Percentiles rank a stretch among this genome's conserved stretches.
These are phyloP conservation scores for Buddleja alternifolia DNA, from an alignment of 257 asterid species.

Conservation along the genomic window DNA sequence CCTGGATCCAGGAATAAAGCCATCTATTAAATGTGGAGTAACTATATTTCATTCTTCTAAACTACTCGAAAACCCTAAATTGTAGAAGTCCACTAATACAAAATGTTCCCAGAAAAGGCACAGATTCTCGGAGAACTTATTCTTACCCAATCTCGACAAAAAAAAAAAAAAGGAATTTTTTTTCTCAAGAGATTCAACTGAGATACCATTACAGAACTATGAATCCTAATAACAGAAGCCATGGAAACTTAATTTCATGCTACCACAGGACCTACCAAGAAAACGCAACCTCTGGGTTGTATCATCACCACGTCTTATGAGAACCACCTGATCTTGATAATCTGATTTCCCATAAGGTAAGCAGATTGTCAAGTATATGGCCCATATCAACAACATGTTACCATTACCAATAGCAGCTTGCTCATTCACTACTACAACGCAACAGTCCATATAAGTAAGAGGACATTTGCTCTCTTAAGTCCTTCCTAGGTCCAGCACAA, in stretches of 20 bases:
- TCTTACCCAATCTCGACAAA: no score
- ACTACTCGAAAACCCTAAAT: not conserved
- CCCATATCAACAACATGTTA: no score
- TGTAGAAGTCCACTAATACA: not conserved
- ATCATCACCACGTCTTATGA: not conserved
- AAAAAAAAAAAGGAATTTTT: no score
- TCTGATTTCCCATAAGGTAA: not conserved
- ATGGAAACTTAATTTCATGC: not conserved
- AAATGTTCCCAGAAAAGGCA: not conserved
- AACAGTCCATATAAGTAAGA: no score
- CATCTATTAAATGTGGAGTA: no score
- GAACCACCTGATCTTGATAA: not conserved
- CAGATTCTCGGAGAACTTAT: not conserved
- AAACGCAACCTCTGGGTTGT: not conserved
- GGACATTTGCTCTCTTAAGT: no score
- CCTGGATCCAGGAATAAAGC: no score
- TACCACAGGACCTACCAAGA: not conserved
- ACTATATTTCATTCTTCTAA: not conserved
- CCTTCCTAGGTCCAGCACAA: no score
- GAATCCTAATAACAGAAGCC: not conserved
- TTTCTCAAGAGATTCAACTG: not conserved
- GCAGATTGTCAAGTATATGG: not conserved
- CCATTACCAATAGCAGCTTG: no score
- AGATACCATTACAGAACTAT: not conserved
- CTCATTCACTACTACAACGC: no score